These are phyloP conservation scores for Amesomyces nigricolor DNA, from an alignment of 2,329 filamentous ascomycete species.

Conservation along the genomic window DNA sequence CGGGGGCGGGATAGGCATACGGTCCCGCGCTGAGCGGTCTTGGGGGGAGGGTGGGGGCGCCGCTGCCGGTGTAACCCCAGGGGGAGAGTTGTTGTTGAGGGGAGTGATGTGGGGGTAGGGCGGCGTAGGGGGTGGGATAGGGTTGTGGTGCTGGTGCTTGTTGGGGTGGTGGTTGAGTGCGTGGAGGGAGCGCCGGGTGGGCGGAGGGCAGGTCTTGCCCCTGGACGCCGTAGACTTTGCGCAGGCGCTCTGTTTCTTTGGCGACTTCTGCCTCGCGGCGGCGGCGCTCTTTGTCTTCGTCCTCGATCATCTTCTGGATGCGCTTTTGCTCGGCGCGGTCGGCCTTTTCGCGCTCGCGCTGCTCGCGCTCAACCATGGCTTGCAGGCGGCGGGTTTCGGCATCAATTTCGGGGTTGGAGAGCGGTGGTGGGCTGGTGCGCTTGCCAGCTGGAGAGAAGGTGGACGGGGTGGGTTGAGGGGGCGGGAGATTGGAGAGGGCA, in stretches of 20 bases:
- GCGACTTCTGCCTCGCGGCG: constrained; percentile 57
- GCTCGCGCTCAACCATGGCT: constrained; percentile 48
- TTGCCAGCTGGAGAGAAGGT: constrained; percentile 42
- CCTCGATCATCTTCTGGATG: constrained; percentile 60
- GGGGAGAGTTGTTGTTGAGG: constrained; percentile 19
- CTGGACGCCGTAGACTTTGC: constrained; percentile 59
- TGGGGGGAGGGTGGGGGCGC: constrained; percentile 31
- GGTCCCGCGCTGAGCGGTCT: constrained; percentile 47
- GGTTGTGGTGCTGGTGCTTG: background rate
- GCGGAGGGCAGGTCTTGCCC: constrained; percentile 38
- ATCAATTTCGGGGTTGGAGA: constrained; percentile 48
- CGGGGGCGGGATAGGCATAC: constrained; percentile 8
- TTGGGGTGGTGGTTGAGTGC: constrained; percentile 11
- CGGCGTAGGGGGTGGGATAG: background rate
- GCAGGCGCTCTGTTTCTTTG: constrained; percentile 76
- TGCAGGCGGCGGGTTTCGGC: constrained; percentile 71
- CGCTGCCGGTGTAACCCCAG: constrained; percentile 9
- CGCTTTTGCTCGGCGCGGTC: constrained; percentile 52
- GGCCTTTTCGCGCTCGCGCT: constrained; percentile 50
- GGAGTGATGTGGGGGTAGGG: background rate
- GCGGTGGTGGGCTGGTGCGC: constrained; percentile 36
- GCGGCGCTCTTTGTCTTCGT: constrained; percentile 57
- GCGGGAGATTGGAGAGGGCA: constrained; percentile 33
- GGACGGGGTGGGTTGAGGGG: constrained; percentile 31
- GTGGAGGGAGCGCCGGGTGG: constrained; percentile 11